Conservation (phyloP, 164 flowering plant genomes). For the Saururus chinensis region DNA sequence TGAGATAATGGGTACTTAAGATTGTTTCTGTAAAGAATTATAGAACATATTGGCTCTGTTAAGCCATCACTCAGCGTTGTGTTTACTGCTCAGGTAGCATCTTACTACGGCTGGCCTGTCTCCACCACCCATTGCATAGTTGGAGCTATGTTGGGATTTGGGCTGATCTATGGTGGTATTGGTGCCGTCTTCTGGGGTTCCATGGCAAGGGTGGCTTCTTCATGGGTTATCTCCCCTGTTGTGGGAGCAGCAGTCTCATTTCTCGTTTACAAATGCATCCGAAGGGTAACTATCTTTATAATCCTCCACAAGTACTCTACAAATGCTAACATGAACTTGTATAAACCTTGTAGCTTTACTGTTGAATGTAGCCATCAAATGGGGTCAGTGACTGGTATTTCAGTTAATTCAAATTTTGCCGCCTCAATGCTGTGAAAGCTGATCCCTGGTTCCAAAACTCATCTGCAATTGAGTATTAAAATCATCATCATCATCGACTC, state of each 20-base stretch:
- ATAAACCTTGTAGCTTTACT: not conserved
- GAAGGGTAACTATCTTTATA: slow-evolving; percentile 53
- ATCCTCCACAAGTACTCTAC: too few relatives aligned
- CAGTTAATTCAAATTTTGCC: too few relatives aligned
- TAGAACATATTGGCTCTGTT: not conserved
- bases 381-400: too few relatives aligned
- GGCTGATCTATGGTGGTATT: slow-evolving; percentile 77
- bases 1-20: too few relatives aligned
- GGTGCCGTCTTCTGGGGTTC: slow-evolving; percentile 99
- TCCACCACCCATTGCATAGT: slow-evolving; percentile 99
- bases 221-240: slow-evolving; percentile 93
- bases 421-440: too few relatives aligned
- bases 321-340: not conserved
- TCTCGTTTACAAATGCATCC: slow-evolving; percentile 95
- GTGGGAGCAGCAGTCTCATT: slow-evolving; percentile 84
- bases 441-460: too few relatives aligned
- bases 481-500: too few relatives aligned
- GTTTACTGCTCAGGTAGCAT: slow-evolving; percentile 57
- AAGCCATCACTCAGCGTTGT: not conserved
- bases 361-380: not conserved
- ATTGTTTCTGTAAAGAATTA: not conserved
- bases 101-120: slow-evolving; percentile 95
- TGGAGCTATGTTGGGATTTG: slow-evolving; percentile 99
- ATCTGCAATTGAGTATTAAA: too few relatives aligned
- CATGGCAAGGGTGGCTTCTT: slow-evolving; percentile 76